Evolutionary conservation across 2,329 filamentous ascomycete species (phyloP), one percentile per base, ranked within the genome.

Genomic region (Furcasterigmium sp.): DNA sequence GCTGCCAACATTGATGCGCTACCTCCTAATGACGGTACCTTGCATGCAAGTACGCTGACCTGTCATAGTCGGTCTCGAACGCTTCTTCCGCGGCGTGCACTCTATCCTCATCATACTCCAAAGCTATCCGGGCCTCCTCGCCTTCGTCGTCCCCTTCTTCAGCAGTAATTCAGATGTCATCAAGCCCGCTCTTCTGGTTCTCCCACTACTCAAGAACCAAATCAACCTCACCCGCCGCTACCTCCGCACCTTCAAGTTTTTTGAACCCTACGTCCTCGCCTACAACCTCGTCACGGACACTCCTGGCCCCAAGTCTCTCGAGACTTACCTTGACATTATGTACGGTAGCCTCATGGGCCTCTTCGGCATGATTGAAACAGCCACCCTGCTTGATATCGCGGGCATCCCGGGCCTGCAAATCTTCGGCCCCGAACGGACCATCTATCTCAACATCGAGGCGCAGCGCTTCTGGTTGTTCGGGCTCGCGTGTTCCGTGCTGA

Each of bases 391-490:
- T 47, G 70, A 84, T 64, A 59, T 69, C 21, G 51, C 72, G 39
- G 56, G 55, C 15, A 57, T 75, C 15, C 52, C 62, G 34, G 65
- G 64, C 42, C 49, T 80, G 48, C 64, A 74, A 37, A 59, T 78
- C 11, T 81, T 83, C 64, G 73, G 72, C 1, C 53, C 72, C 1
- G 71, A 69, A 29, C 56, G 67, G 59, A 72, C 72, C 14, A 52
- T 53, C n/a, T 52, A 49, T 20, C 53, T 85, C 4, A 68, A 78
- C 37, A 47, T 73, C 18, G 81, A 88, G 61, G 78, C 76, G 1
- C 79, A 85, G 62, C 74, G 79, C 41, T 82, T 85, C 60, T 90
- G 85, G 85, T 76, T 87, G 49, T 76, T 81, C 30, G 74, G 75
- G 0, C 64, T 88, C 18, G 63, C 63, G 10, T 73, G 75, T 45